These are phyloP conservation scores for Maudiozyma bulderi DNA, from an alignment of 805 yeast genomes.

Conservation along the genomic window DNA sequence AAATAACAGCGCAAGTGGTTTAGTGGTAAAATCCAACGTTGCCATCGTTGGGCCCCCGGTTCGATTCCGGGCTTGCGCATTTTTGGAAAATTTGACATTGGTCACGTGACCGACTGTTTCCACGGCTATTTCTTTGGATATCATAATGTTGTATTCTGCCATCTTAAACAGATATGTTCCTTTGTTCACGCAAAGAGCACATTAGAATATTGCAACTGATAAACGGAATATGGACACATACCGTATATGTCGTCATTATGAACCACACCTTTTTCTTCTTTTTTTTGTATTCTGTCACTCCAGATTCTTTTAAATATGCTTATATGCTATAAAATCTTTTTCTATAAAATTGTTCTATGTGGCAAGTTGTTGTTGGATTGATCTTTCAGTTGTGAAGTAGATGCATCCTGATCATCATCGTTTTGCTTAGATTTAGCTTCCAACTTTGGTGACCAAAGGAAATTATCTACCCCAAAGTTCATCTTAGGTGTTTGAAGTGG, in stretches of 20 bases:
- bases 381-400: constrained; percentile 3
- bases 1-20: constrained; percentile 9
- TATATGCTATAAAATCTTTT: neutral
- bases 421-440: neutral
- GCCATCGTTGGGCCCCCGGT: constrained; percentile 15
- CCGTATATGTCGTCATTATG: too few relatives aligned
- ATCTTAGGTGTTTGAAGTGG: constrained; percentile 16
- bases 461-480: constrained; percentile 22
- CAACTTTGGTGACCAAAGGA: constrained; percentile 23
- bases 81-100: neutral
- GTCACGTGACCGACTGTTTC: too few relatives aligned
- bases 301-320: too few relatives aligned
- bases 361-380: neutral
- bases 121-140: too few relatives aligned
- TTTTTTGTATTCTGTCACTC: too few relatives aligned
- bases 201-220: too few relatives aligned
- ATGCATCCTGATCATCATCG: too few relatives aligned
- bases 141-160: too few relatives aligned
- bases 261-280: too few relatives aligned
- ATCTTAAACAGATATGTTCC: too few relatives aligned
- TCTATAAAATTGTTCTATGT: neutral
- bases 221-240: too few relatives aligned
- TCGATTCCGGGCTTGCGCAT: constrained; percentile 15
- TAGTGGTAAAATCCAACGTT: constrained; percentile 13
- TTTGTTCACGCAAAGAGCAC: too few relatives aligned